A percentile compares a stretch with the other conserved stretches of the same genome.
Conservation (phyloP, 225 moss, liverwort and hornwort species). For the Ulota crispa region DNA sequence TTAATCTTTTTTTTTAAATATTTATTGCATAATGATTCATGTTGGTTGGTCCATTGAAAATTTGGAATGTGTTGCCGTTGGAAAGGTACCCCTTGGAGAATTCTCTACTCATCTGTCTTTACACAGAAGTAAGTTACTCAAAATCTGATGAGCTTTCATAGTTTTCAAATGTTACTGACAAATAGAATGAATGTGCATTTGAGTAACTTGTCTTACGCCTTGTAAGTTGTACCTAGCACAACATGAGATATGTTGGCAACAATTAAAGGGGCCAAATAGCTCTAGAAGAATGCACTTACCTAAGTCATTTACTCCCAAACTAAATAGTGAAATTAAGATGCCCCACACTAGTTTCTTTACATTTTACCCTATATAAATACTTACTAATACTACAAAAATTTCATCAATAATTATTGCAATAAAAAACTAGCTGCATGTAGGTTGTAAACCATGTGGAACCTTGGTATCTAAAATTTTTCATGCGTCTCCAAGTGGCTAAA, state of each 20-base stretch:
- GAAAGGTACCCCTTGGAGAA: not conserved
- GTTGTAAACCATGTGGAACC: no score
- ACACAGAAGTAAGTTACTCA: not conserved
- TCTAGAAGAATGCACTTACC: no score
- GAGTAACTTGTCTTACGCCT: not conserved
- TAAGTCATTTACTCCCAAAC: no score
- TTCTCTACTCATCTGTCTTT: not conserved
- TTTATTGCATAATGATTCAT: not conserved
- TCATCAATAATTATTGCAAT: no score
- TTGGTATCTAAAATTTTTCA: no score
- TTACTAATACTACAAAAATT: no score
- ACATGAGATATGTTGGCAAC: not conserved
- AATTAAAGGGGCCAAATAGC: no score
- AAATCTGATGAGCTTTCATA: not conserved
- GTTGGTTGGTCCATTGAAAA: not conserved
- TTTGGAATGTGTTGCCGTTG: not conserved
- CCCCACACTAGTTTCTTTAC: no score
- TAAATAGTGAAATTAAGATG: no score
- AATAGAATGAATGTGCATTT: not conserved
- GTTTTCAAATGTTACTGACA: not conserved
- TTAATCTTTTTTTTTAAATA: not conserved
- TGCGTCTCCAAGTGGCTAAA: rapidly evolving
- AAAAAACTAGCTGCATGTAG: no score
- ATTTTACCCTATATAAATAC: no score
- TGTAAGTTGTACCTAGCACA: not conserved